phyloP scores from a whole-genome alignment of 306 rosid genomes.

The Acmispon strigosus region DNA sequence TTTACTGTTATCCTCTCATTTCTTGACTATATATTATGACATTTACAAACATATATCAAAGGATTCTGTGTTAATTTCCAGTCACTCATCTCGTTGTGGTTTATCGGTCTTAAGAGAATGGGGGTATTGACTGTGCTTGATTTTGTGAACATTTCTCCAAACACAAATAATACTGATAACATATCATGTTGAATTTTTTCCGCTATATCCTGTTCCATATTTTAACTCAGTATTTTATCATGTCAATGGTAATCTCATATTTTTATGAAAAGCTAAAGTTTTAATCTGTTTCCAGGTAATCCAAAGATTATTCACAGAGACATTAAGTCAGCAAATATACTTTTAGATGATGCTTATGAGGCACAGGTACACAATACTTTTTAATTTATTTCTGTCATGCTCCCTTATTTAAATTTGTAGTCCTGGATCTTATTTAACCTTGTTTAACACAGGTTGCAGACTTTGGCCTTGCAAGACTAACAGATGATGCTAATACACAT shows the following conservation, averaged over 20 bases:
- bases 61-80: too few relatives aligned
- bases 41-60: too few relatives aligned
- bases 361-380: slow-evolving; percentile 46
- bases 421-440: slow-evolving; percentile 19
- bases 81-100: too few relatives aligned
- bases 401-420: neutral
- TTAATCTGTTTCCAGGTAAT: slow-evolving; percentile 50
- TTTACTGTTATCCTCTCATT: too few relatives aligned
- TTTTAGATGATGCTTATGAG: slow-evolving; percentile 69
- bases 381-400: neutral
- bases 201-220: neutral
- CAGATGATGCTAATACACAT: slow-evolving; percentile 65
- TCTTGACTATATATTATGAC: too few relatives aligned
- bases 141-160: too few relatives aligned
- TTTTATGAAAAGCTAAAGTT: slow-evolving; percentile 10
- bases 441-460: slow-evolving; percentile 73
- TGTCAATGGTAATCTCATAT: neutral
- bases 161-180: too few relatives aligned
- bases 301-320: slow-evolving; percentile 95
- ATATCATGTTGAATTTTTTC: too few relatives aligned
- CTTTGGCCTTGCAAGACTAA: slow-evolving; percentile 88
- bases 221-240: neutral
- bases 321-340: slow-evolving; percentile 87
- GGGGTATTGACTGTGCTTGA: too few relatives aligned
- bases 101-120: too few relatives aligned